Evolutionary conservation across 2,329 filamentous ascomycete genomes (phyloP).

Genomic region (Colletotrichum tamarilloi): DNA sequence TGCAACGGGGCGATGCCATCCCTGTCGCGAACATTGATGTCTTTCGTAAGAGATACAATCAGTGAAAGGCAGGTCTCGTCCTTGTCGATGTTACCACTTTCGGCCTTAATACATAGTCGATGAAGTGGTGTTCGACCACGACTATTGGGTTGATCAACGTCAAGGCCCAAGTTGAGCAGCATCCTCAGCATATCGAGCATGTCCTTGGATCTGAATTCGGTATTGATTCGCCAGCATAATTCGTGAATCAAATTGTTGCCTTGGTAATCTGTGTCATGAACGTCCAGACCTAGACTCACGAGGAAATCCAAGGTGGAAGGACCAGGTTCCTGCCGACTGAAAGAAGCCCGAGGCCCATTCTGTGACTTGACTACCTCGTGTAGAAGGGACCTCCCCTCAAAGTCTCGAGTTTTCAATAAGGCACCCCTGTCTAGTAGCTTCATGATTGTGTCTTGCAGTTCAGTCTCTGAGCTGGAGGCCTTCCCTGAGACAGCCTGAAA

Average conservation of each 20-base stretch:
- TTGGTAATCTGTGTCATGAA: conserved; percentile 33
- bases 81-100: not conserved
- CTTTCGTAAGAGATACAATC: conserved; percentile 33
- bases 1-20: conserved; percentile 42
- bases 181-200: conserved; percentile 26
- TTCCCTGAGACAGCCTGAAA: conserved; percentile 18
- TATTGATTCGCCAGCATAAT: not conserved
- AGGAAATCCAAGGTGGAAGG: conserved; percentile 21
- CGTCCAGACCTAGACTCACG: conserved; percentile 20
- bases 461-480: not conserved
- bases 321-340: not conserved
- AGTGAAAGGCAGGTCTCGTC: conserved; percentile 26
- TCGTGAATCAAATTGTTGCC: conserved; percentile 42
- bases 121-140: conserved; percentile 40
- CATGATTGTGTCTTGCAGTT: conserved; percentile 4
- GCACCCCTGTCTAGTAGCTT: conserved; percentile 35
- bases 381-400: conserved; percentile 34
- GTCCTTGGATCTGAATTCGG: not conserved
- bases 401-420: conserved; percentile 28
- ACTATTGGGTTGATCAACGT: conserved; percentile 36
- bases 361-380: conserved; percentile 32
- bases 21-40: not conserved
- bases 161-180: conserved; percentile 33
- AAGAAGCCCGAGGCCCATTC: not conserved
- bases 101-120: conserved; percentile 30